Conservation (phyloP, 305 asterid species). For the Ilex paraguariensis region DNA sequence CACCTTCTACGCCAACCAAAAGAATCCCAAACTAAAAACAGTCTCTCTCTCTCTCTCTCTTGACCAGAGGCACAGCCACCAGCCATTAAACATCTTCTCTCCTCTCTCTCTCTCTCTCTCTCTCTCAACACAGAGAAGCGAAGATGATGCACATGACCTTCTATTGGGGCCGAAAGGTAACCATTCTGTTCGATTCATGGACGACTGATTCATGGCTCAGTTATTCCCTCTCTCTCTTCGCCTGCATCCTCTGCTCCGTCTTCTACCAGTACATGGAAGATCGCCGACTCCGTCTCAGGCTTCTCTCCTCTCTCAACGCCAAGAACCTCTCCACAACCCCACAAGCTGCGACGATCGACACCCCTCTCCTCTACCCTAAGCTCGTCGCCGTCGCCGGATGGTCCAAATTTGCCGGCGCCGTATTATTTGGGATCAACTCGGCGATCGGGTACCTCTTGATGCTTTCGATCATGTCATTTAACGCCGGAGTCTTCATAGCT, state of each 20-base stretch:
- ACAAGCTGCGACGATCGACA: constrained; percentile 5
- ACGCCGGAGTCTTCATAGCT: constrained; percentile 80
- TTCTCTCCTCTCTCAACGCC: constrained; percentile 18
- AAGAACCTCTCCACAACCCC: not conserved
- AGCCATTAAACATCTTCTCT: not conserved
- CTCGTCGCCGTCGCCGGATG: constrained; percentile 8
- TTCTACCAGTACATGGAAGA: constrained; percentile 90
- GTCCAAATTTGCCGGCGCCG: constrained; percentile 42
- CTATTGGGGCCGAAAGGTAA: constrained; percentile 77
- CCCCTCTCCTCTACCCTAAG: constrained; percentile 47
- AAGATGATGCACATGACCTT: constrained; percentile 99
- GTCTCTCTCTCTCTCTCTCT: too few species aligned
- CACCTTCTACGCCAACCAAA: too few species aligned
- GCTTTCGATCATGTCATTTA: constrained; percentile 92
- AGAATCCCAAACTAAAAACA: too few species aligned
- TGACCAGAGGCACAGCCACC: too few species aligned
- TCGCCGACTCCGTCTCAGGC: constrained; percentile 61
- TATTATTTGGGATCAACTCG: constrained; percentile 61
- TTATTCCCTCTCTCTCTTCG: constrained; percentile 58
- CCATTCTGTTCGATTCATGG: constrained; percentile 88
- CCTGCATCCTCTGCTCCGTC: constrained; percentile 43
- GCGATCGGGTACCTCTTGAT: constrained; percentile 86
- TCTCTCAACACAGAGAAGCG: not conserved
- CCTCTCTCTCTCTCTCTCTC: not conserved
- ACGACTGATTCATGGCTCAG: constrained; percentile 63